Percentiles rank a stretch among this genome's conserved stretches.
phyloP scores from a whole-genome alignment of 2,329 filamentous ascomycete species.

The Diaporthe vaccinii region DNA sequence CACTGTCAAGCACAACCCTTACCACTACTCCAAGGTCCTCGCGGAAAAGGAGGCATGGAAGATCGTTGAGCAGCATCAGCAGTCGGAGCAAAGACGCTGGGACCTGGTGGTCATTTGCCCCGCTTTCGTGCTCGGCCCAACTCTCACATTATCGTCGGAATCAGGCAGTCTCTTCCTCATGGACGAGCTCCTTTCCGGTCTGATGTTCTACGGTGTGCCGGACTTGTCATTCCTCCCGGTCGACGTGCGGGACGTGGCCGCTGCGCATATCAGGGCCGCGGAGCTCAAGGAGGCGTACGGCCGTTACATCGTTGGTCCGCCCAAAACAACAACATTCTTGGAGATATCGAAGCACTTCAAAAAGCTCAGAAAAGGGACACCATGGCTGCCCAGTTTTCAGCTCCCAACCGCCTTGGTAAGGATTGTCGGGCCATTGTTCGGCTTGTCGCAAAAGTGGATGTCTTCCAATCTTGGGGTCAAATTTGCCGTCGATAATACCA shows the following conservation, averaged over 20 bases:
- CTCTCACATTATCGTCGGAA: conserved; percentile 43
- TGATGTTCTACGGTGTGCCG: conserved; percentile 46
- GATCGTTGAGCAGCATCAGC: conserved; percentile 41
- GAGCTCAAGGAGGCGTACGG: conserved; percentile 36
- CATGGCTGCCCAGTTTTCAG: conserved; percentile 36
- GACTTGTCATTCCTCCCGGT: conserved; percentile 45
- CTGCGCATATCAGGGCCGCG: conserved; percentile 42
- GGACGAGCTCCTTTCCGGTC: conserved; percentile 46
- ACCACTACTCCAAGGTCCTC: conserved; percentile 47
- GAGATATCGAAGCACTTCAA: conserved; percentile 36
- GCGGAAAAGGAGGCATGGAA: conserved; percentile 49
- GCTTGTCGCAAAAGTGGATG: conserved; percentile 37
- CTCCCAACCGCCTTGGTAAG: conserved; percentile 26
- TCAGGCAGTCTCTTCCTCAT: conserved; percentile 48
- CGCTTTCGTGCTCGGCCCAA: conserved; percentile 46
- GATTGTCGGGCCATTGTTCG: conserved; percentile 36
- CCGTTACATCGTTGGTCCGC: conserved; percentile 35
- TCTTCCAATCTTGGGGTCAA: conserved; percentile 33
- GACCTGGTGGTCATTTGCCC: conserved; percentile 47
- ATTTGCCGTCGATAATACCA: conserved; percentile 35
- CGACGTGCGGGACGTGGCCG: conserved; percentile 46
- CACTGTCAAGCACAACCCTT: conserved; percentile 46
- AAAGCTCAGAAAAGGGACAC: conserved; percentile 11
- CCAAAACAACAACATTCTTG: conserved; percentile 34
- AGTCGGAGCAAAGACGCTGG: conserved; percentile 42